These are phyloP conservation scores for Boletellus sp. DNA, from an alignment of 768 basidiomycete species.

Conservation along the genomic window DNA sequence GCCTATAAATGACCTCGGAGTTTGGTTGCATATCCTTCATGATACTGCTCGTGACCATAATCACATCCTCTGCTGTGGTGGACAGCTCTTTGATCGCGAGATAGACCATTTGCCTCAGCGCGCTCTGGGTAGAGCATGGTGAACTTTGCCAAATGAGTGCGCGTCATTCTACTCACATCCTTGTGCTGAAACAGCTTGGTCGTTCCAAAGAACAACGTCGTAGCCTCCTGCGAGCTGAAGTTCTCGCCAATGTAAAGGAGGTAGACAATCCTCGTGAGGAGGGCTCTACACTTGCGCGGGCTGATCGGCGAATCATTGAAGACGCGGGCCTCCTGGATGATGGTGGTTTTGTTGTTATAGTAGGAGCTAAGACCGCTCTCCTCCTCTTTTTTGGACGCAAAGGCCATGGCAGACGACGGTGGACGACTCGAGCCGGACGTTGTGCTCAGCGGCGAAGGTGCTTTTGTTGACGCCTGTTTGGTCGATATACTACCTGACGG, in stretches of 20 bases:
- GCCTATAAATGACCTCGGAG: conserved; percentile 96
- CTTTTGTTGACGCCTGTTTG: conserved; percentile 26
- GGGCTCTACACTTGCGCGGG: conserved; percentile 92
- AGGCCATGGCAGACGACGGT: conserved; percentile 59
- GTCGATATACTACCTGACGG: not conserved
- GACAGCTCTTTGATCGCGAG: conserved; percentile 97
- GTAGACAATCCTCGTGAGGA: conserved; percentile 95
- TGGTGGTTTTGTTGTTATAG: conserved; percentile 96
- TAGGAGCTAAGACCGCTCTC: conserved; percentile 89
- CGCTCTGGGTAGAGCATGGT: conserved; percentile 53
- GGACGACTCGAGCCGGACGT: conserved; percentile 12
- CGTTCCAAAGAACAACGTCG: conserved; percentile 96
- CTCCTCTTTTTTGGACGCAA: conserved; percentile 94
- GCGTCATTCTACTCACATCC: conserved; percentile 68
- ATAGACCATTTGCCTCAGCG: conserved; percentile 96
- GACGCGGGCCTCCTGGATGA: conserved; percentile 96
- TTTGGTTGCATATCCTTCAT: conserved; percentile 99
- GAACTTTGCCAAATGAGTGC: not conserved
- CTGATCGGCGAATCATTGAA: conserved; percentile 99
- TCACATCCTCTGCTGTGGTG: conserved; percentile 94
- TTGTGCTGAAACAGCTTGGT: conserved; percentile 99
- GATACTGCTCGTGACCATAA: conserved; percentile 99
- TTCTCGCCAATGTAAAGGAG: conserved; percentile 95
- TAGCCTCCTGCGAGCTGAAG: conserved; percentile 93
- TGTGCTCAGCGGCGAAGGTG: conserved; percentile 18